phyloP scores from a whole-genome alignment of 306 rosid genomes.

The Dryas drummondii region DNA sequence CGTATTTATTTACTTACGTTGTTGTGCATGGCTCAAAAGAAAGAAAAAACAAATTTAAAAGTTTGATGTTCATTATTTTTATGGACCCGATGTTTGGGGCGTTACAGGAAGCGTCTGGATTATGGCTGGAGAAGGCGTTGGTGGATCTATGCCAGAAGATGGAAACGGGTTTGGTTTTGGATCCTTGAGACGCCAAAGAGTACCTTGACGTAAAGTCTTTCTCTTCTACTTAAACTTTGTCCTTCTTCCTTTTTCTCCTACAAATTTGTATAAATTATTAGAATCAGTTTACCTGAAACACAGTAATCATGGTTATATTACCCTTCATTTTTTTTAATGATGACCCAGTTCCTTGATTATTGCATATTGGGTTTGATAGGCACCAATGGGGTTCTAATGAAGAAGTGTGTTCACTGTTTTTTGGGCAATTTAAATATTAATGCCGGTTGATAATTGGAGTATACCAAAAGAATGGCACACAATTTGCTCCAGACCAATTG shows the following conservation, averaged over 20 bases:
- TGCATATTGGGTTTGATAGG: background rate
- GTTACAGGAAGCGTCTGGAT: slow-evolving; percentile 66
- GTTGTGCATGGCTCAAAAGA: no score
- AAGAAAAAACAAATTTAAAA: no score
- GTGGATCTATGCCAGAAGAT: slow-evolving; percentile 62
- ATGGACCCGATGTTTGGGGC: no score
- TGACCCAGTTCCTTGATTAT: no score
- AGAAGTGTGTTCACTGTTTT: background rate
- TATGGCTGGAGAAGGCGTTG: slow-evolving; percentile 91
- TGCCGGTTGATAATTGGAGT: background rate
- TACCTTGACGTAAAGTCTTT: slow-evolving; percentile 70
- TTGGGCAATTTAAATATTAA: background rate
- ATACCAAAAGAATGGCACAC: background rate
- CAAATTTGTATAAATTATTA: background rate
- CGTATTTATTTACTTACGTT: no score
- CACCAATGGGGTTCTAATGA: background rate
- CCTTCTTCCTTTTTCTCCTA: background rate
- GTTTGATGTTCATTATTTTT: no score
- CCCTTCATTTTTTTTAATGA: no score
- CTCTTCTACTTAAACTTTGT: background rate
- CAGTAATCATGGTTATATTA: background rate
- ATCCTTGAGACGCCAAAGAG: slow-evolving; percentile 86
- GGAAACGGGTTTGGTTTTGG: slow-evolving; percentile 73
- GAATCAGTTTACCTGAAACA: background rate
- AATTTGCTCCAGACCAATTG: background rate